Percentiles rank a stretch among this genome's conserved stretches.
These are phyloP conservation scores for Tilletiopsis washingtonensis DNA, from an alignment of 1,284 basidiomycete species.

Conservation along the genomic window DNA sequence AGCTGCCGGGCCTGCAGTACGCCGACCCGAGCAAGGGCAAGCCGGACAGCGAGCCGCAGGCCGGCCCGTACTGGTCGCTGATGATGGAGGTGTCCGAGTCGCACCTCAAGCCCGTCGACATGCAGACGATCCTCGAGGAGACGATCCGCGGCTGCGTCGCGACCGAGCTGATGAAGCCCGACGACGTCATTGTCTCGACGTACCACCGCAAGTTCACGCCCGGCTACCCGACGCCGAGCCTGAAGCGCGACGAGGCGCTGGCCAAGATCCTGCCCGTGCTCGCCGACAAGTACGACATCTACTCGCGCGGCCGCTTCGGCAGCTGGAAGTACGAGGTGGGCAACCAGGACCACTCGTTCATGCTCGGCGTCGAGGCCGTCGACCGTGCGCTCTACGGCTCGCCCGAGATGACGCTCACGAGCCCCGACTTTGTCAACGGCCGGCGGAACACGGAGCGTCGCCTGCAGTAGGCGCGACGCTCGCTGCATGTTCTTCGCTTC, in stretches of 20 bases:
- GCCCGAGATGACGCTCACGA: slow-evolving; percentile 51
- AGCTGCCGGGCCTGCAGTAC: slow-evolving; percentile 51
- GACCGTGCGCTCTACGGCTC: slow-evolving; percentile 51
- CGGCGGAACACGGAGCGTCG: slow-evolving; percentile 10
- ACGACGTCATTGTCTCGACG: slow-evolving; percentile 53
- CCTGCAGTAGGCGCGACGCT: too few relatives aligned
- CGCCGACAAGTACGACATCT: slow-evolving; percentile 49
- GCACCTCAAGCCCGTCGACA: slow-evolving; percentile 52
- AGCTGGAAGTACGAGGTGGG: slow-evolving; percentile 54
- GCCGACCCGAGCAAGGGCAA: slow-evolving; percentile 50
- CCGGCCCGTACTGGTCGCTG: slow-evolving; percentile 52
- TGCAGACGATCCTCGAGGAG: slow-evolving; percentile 51
- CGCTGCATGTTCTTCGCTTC: too few relatives aligned
- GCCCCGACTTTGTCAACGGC: slow-evolving; percentile 45
- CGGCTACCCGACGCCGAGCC: slow-evolving; percentile 52
- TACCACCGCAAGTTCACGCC: slow-evolving; percentile 53
- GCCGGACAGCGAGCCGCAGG: slow-evolving; percentile 45
- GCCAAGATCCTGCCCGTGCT: slow-evolving; percentile 50
- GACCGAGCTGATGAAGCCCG: slow-evolving; percentile 50
- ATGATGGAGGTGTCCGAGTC: slow-evolving; percentile 55
- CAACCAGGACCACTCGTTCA: slow-evolving; percentile 55
- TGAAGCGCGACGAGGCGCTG: slow-evolving; percentile 51
- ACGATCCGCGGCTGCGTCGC: slow-evolving; percentile 53
- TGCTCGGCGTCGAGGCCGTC: slow-evolving; percentile 54
- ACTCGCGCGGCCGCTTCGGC: slow-evolving; percentile 54